A percentile compares a stretch with the other conserved stretches of the same genome.
Conservation (phyloP, 2,329 filamentous ascomycete genomes). For the Xylaria sp. region DNA sequence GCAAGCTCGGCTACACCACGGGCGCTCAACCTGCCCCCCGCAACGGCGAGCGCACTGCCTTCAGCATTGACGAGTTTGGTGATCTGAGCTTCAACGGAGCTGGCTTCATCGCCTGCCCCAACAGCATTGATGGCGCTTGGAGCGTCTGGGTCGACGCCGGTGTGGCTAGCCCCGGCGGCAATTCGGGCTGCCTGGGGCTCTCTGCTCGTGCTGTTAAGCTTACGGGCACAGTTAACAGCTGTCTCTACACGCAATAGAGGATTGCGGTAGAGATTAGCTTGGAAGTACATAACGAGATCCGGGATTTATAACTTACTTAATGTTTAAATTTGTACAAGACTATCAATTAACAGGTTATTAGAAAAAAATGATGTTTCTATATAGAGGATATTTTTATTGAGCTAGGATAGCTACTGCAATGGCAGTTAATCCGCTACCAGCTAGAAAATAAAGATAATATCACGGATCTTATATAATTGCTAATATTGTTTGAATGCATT, state of each 20-base stretch:
- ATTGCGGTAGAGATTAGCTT: not conserved
- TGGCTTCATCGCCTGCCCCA: slow-evolving; percentile 65
- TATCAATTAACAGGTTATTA: not conserved
- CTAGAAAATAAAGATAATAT: not conserved
- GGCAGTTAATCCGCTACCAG: not conserved
- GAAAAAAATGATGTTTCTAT: not conserved
- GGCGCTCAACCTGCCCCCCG: slow-evolving; percentile 54
- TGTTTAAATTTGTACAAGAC: slow-evolving; percentile 1
- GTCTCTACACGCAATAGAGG: slow-evolving; percentile 49
- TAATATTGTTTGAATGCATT: not conserved
- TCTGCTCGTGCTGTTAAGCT: slow-evolving; percentile 47
- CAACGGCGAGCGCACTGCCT: slow-evolving; percentile 61
- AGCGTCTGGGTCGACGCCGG: slow-evolving; percentile 48
- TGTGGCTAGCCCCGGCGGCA: slow-evolving; percentile 51
- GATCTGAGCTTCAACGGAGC: slow-evolving; percentile 59
- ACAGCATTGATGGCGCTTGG: slow-evolving; percentile 56
- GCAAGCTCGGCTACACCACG: slow-evolving; percentile 64
- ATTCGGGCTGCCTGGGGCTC: slow-evolving; percentile 54
- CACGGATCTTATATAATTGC: not conserved
- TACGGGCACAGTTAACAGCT: slow-evolving; percentile 51
- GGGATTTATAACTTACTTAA: not conserved
- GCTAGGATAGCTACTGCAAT: not conserved
- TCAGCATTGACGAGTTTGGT: slow-evolving; percentile 57
- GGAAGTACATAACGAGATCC: not conserved
- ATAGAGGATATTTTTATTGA: not conserved